Evolutionary conservation across 257 asterid species (phyloP).

Genomic region (Scutellaria galericulata): DNA sequence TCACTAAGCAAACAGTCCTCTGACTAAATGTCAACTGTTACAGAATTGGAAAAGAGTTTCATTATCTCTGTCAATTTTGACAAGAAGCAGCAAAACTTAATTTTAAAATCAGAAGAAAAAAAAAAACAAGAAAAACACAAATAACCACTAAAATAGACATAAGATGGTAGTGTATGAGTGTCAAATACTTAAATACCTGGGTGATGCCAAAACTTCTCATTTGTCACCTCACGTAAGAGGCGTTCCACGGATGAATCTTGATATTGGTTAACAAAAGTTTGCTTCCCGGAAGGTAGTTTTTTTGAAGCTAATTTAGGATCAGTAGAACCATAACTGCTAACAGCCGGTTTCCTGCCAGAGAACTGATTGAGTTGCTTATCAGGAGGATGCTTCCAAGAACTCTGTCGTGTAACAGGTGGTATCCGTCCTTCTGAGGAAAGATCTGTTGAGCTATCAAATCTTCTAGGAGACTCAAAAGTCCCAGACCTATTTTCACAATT

Average conservation of each 20-base stretch:
- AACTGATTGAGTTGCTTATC: slow-evolving; percentile 65
- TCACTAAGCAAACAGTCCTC: background rate
- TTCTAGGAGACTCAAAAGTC: slow-evolving; percentile 52
- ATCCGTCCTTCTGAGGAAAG: slow-evolving; percentile 56
- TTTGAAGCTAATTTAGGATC: slow-evolving; percentile 59
- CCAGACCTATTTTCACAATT: slow-evolving; percentile 62
- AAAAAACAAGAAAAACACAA: background rate
- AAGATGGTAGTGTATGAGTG: background rate
- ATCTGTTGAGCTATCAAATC: slow-evolving; percentile 62
- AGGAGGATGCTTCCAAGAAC: slow-evolving; percentile 69
- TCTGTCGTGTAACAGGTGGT: slow-evolving; percentile 56
- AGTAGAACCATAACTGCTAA: slow-evolving; percentile 41
- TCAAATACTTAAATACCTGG: slow-evolving; percentile 61
- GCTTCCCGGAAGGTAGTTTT: slow-evolving; percentile 72
- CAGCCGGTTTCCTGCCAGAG: slow-evolving; percentile 61
- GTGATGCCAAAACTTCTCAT: slow-evolving; percentile 86
- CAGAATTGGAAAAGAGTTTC: background rate
- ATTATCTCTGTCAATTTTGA: background rate
- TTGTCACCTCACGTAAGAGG: slow-evolving; percentile 90
- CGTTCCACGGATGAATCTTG: slow-evolving; percentile 93
- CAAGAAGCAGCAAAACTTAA: background rate
- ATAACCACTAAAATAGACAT: background rate
- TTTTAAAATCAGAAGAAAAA: slow-evolving; percentile 1
- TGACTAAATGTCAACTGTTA: background rate
- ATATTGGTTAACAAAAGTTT: slow-evolving; percentile 47